Base-by-base conservation (phyloP, 495 filamentous ascomycete genomes). In the Elasticomyces elasticus region DNA sequence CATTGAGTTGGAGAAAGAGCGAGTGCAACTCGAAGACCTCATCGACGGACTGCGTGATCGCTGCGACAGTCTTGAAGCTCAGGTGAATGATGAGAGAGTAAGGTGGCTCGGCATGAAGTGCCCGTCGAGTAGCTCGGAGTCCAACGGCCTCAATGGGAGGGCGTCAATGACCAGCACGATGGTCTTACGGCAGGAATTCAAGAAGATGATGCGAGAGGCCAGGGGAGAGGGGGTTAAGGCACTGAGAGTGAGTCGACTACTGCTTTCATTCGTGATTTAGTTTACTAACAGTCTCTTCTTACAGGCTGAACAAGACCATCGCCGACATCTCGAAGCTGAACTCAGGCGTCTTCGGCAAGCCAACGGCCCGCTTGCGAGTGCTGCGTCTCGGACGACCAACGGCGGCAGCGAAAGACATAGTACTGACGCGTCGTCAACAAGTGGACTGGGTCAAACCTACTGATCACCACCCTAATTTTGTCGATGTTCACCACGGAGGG, bases 191-290 rank as follows among this genome's bases (percentile, higher is more conserved):
- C 85, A 81, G 48, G 86, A 91, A 66, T 91, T 91, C 66, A 86
- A 86, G 74, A 89, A 87, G 73, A 89, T 91, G 86, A 91, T 89
- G 86, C 76, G 83, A 49, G 86, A 89, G 59, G 85, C 83, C 52
- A 80, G 84, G 44, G 74, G 76, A 15, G 86, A 91, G 61, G 81
- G 81, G 55, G 72, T 80, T 66, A 86, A 77, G 71, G 72, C 76
- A 47, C 64, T 89, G 33, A 82, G 77, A 74, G 86, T 89, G 63
- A 66, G 79, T 75, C 55, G 26, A 46, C 52, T 48, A 44, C 0
- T 24, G n/a, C 42, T 41, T 38, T 33, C 17, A 38, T 46, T 40
- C n/a, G n/a, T n/a, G n/a, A n/a, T n/a, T 59, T 26, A 15, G 24
- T 15, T 27, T 59, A 23, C 54, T 59, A 31, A 51, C 37, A 22